Conservation (phyloP, 2,329 filamentous ascomycete species). For the Colletotrichum sp. region DNA sequence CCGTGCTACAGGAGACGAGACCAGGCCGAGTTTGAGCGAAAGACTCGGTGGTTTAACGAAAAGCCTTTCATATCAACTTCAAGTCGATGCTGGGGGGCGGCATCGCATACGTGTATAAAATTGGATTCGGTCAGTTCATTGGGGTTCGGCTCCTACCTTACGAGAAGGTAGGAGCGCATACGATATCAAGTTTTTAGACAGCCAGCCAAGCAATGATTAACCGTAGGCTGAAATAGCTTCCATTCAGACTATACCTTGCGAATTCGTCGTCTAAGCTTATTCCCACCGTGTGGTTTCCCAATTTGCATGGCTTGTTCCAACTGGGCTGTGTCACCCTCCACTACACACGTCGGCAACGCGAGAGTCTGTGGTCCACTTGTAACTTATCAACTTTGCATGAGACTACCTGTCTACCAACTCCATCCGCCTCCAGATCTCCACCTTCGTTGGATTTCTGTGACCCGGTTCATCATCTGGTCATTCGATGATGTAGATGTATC, state of each 20-base stretch:
- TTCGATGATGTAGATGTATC: constrained; percentile 37
- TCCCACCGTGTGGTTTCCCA: neutral
- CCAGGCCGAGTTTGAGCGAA: neutral
- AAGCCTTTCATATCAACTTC: neutral
- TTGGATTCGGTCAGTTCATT: neutral
- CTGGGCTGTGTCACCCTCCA: neutral
- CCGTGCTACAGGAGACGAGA: neutral
- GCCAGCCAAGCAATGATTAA: neutral
- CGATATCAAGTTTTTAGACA: constrained; percentile 1
- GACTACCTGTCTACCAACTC: constrained; percentile 24
- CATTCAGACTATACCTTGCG: neutral
- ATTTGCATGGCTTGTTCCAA: neutral
- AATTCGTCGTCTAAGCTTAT: neutral
- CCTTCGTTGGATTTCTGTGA: constrained; percentile 1
- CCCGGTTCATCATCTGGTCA: constrained; percentile 10
- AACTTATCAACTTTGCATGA: constrained; percentile 9
- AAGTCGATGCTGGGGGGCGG: neutral
- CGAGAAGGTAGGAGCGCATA: neutral
- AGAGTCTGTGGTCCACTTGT: neutral
- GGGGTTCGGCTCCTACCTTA: neutral
- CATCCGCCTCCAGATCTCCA: constrained; percentile 14
- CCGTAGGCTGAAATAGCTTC: neutral
- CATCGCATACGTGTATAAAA: neutral
- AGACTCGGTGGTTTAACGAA: neutral
- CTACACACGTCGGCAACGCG: neutral